phyloP scores from a whole-genome alignment of 768 basidiomycete genomes.

The Ramaria rubella region DNA sequence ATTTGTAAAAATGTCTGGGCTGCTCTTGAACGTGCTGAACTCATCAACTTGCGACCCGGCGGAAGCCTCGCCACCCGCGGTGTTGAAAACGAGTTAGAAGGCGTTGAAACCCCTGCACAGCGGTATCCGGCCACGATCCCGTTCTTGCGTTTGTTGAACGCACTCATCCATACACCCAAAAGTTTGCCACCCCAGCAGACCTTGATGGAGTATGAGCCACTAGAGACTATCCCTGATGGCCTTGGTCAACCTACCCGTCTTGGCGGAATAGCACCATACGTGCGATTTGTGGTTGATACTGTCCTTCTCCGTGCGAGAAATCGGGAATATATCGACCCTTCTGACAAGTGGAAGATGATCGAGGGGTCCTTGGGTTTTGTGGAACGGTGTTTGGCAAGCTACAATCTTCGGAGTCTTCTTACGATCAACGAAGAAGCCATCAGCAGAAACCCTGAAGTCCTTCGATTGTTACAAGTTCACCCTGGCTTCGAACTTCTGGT shows the following conservation, averaged over 20 bases:
- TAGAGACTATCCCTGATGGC: slow-evolving; percentile 72
- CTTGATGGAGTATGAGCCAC: slow-evolving; percentile 49
- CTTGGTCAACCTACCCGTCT: slow-evolving; percentile 76
- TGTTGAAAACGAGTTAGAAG: slow-evolving; percentile 81
- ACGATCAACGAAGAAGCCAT: slow-evolving; percentile 46
- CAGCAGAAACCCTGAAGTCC: slow-evolving; percentile 39
- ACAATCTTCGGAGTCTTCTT: slow-evolving; percentile 70
- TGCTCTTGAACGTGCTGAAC: slow-evolving; percentile 73
- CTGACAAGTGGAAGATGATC: slow-evolving; percentile 82
- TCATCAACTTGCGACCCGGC: slow-evolving; percentile 60
- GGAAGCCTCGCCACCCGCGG: slow-evolving; percentile 60
- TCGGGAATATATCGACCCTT: slow-evolving; percentile 66
- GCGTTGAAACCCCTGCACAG: slow-evolving; percentile 72
- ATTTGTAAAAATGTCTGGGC: slow-evolving; percentile 80
- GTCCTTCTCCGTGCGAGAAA: slow-evolving; percentile 44
- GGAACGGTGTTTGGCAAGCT: slow-evolving; percentile 76
- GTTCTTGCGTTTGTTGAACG: slow-evolving; percentile 75
- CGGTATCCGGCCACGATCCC: slow-evolving; percentile 86
- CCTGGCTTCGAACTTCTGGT: slow-evolving; percentile 86
- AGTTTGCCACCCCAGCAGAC: slow-evolving; percentile 56
- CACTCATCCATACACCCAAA: slow-evolving; percentile 80
- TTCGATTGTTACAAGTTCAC: slow-evolving; percentile 58
- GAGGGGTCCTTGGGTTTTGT: slow-evolving; percentile 80
- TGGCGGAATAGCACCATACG: slow-evolving; percentile 76
- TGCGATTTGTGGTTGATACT: slow-evolving; percentile 82